Conservation (phyloP, 805 yeast genomes). For the Yamadazyma ubonensis region DNA sequence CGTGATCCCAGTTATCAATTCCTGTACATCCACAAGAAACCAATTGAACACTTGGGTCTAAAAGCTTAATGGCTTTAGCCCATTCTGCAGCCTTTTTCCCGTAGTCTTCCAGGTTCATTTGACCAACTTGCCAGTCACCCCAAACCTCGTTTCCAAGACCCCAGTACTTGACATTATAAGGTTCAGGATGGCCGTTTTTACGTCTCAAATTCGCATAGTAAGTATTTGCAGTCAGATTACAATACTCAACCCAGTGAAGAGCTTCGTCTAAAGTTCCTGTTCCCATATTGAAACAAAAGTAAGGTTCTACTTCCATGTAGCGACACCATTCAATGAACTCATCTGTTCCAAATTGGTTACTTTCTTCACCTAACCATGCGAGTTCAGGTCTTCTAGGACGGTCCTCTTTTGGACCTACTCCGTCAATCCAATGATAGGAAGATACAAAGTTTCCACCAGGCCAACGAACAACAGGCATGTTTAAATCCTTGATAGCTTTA, state of each 20-base stretch:
- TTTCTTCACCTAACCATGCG: slow-evolving; percentile 33
- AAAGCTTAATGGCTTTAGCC: slow-evolving; percentile 33
- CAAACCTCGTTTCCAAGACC: slow-evolving; percentile 36
- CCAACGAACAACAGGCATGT: slow-evolving; percentile 34
- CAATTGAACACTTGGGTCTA: slow-evolving; percentile 26
- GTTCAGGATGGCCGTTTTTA: slow-evolving; percentile 31
- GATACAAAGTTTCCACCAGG: slow-evolving; percentile 38
- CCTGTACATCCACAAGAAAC: slow-evolving; percentile 32
- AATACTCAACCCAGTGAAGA: slow-evolving; percentile 33
- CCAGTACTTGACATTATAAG: slow-evolving; percentile 36
- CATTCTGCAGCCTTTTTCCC: slow-evolving; percentile 28
- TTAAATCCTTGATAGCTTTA: slow-evolving; percentile 26
- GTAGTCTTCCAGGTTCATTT: slow-evolving; percentile 27
- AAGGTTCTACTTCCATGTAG: slow-evolving; percentile 28
- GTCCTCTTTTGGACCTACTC: slow-evolving; percentile 28
- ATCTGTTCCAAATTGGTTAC: slow-evolving; percentile 33
- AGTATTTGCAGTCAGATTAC: slow-evolving; percentile 29
- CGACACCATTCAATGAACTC: slow-evolving; percentile 36
- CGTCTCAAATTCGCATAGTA: slow-evolving; percentile 34
- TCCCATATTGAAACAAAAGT: slow-evolving; percentile 34
- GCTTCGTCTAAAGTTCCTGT: slow-evolving; percentile 37
- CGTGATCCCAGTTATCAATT: slow-evolving; percentile 27
- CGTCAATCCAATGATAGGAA: slow-evolving; percentile 34
- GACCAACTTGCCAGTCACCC: slow-evolving; percentile 38
- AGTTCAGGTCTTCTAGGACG: slow-evolving; percentile 33